These are phyloP conservation scores for Annulohypoxylon nitens DNA, from an alignment of 495 filamentous ascomycete genomes.

Conservation along the genomic window DNA sequence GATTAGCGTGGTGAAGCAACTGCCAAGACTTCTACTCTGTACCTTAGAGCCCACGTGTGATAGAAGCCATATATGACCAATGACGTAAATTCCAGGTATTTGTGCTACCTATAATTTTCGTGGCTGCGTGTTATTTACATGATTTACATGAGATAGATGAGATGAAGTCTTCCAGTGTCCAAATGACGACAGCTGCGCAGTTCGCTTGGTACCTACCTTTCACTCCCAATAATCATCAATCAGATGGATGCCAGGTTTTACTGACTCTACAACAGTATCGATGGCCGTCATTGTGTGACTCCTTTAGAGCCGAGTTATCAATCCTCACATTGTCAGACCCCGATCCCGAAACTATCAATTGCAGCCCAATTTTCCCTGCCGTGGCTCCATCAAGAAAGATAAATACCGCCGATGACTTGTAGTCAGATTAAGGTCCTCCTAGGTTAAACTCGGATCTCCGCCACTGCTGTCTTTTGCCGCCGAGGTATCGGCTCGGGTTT, in stretches of 20 bases:
- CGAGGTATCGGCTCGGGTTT: slow-evolving; percentile 42
- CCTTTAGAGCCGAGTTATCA: not conserved
- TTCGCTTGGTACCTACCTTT: not conserved
- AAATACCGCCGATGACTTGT: not conserved
- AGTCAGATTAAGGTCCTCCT: slow-evolving; percentile 30
- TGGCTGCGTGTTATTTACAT: not conserved
- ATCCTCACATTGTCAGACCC: not conserved
- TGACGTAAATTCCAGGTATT: not conserved
- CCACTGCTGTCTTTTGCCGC: slow-evolving; percentile 9
- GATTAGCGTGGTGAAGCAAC: not conserved
- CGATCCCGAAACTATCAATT: not conserved
- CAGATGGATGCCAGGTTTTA: not conserved
- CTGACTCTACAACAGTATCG: not conserved
- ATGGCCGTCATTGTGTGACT: not conserved
- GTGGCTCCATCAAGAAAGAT: not conserved
- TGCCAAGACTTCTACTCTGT: not conserved
- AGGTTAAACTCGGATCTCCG: slow-evolving; percentile 35
- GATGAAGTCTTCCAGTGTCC: slow-evolving; percentile 1
- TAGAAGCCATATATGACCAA: not conserved
- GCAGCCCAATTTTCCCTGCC: not conserved
- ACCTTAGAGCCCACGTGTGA: not conserved
- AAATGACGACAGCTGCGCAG: not conserved
- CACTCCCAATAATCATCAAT: not conserved
- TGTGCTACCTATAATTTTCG: slow-evolving; percentile 4
- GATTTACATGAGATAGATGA: not conserved